Conservation (phyloP, 2,329 filamentous ascomycete genomes). For the Rutstroemia sydowiana region DNA sequence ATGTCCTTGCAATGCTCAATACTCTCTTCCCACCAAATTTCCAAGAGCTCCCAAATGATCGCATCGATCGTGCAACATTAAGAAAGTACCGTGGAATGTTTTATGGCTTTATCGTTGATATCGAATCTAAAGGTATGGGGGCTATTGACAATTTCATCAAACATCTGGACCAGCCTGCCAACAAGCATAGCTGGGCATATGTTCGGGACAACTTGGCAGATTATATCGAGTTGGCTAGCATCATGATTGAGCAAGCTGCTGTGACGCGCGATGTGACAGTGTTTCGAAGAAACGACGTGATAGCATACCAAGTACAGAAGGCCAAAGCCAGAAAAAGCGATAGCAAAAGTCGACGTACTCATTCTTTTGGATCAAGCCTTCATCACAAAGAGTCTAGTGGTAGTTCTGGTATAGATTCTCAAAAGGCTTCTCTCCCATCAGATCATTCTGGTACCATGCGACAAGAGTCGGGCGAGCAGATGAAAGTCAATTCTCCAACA, state of each 20-base stretch:
- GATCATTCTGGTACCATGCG: not conserved
- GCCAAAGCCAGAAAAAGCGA: not conserved
- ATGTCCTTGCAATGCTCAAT: slow-evolving; percentile 26
- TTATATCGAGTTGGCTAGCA: slow-evolving; percentile 19
- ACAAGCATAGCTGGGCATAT: slow-evolving; percentile 18
- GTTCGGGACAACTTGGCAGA: slow-evolving; percentile 14
- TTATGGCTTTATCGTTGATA: slow-evolving; percentile 17
- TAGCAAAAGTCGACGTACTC: not conserved
- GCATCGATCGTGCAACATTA: slow-evolving; percentile 14
- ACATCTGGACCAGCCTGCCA: slow-evolving; percentile 11
- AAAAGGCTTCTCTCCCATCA: not conserved
- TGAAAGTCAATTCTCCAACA: not conserved
- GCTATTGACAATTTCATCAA: slow-evolving; percentile 16
- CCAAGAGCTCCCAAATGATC: slow-evolving; percentile 19
- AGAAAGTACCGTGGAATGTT: slow-evolving; percentile 20
- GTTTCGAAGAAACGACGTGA: slow-evolving; percentile 4
- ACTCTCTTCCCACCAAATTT: slow-evolving; percentile 26
- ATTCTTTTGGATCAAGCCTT: not conserved
- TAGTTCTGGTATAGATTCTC: not conserved
- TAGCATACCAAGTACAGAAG: not conserved
- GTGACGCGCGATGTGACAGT: slow-evolving; percentile 12
- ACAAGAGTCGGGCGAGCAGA: not conserved
- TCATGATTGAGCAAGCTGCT: slow-evolving; percentile 23
- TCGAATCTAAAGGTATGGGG: slow-evolving; percentile 13
- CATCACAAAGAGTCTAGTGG: no score